phyloP scores from a whole-genome alignment of 345 rosid species.

The Dovyalis caffra region DNA sequence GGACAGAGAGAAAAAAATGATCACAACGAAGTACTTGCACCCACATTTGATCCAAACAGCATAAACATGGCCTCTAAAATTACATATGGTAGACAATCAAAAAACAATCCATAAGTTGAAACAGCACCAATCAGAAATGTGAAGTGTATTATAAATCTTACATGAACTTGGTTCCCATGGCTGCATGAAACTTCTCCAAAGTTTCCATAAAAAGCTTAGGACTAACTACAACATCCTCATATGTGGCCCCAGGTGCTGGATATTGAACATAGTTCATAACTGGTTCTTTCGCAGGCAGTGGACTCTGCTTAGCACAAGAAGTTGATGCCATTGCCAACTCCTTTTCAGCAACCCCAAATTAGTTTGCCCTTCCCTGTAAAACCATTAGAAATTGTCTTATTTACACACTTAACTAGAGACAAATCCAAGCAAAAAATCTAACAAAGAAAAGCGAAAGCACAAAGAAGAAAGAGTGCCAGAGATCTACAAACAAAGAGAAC shows the following conservation, averaged over 20 bases:
- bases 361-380: slow-evolving; percentile 20
- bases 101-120: not conserved
- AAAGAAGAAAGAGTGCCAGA: not conserved
- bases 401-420: slow-evolving; percentile 14
- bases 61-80: slow-evolving; percentile 3
- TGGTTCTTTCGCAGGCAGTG: slow-evolving; percentile 47
- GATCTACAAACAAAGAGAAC: slow-evolving; percentile 6
- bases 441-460: not conserved
- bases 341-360: slow-evolving; percentile 19
- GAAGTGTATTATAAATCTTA: slow-evolving; percentile 27
- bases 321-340: slow-evolving; percentile 73
- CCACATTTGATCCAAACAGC: not conserved
- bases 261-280: slow-evolving; percentile 34
- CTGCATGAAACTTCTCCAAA: slow-evolving; percentile 72
- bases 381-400: slow-evolving; percentile 21
- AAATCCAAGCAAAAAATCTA: slow-evolving; percentile 7
- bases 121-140: not conserved
- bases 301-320: slow-evolving; percentile 65
- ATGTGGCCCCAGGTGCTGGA: slow-evolving; percentile 63
- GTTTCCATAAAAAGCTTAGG: slow-evolving; percentile 67
- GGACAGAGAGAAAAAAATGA: not conserved
- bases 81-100: not conserved
- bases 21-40: not conserved
- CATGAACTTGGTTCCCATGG: slow-evolving; percentile 92
- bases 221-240: slow-evolving; percentile 59